Evolutionary conservation across 2,329 filamentous ascomycete genomes (phyloP).

Genomic region (Aspergillus brunneoviolaceus): DNA sequence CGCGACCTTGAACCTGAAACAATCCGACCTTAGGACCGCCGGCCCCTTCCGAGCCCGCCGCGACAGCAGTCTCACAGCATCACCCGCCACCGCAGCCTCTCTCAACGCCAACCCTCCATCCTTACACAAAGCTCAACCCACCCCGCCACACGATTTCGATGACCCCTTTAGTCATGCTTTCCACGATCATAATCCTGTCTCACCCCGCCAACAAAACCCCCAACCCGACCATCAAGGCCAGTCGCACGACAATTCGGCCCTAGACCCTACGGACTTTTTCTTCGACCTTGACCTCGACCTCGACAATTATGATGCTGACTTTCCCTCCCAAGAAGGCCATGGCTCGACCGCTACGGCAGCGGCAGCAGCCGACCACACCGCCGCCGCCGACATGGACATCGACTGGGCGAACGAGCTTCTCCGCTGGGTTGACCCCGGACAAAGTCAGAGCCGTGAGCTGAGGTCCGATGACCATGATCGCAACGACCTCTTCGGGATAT

Average conservation of each 20-base stretch:
- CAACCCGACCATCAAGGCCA: background rate
- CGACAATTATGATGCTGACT: conserved; percentile 22
- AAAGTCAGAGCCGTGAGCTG: conserved; percentile 13
- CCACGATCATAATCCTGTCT: conserved; percentile 5
- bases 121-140: conserved; percentile 15
- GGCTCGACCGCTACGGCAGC: background rate
- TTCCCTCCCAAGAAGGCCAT: conserved; percentile 1
- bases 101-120: background rate
- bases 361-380: conserved; percentile 9
- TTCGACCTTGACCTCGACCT: conserved; percentile 22
- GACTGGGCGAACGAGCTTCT: conserved; percentile 36
- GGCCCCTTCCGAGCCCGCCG: background rate
- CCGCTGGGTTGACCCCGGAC: conserved; percentile 21
- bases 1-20: background rate
- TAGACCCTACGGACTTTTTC: conserved; percentile 21
- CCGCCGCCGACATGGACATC: conserved; percentile 23
- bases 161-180: conserved; percentile 20
- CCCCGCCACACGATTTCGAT: conserved; percentile 26
- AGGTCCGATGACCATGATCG: background rate
- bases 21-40: background rate
- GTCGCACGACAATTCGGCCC: conserved; percentile 12
- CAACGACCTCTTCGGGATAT: background rate
- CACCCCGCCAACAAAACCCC: background rate
- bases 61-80: background rate
- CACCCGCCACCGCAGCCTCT: background rate